phyloP scores from a whole-genome alignment of 192 early-diverging fungal species.

The Irineochytrium annulatum region DNA sequence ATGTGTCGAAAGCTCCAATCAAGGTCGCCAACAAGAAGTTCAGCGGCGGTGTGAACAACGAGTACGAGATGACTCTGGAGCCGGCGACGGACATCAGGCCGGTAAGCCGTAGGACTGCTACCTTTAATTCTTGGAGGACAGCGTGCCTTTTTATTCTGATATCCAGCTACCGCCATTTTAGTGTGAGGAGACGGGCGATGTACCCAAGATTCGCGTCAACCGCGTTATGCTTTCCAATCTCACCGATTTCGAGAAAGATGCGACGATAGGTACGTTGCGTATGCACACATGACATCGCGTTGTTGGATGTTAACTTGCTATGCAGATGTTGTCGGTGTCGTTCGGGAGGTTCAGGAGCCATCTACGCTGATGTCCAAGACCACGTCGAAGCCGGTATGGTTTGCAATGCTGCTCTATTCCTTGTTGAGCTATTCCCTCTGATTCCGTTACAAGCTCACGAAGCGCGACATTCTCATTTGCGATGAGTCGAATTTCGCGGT shows the following conservation, averaged over 20 bases:
- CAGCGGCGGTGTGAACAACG: conserved; percentile 70
- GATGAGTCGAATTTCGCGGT: conserved; percentile 71
- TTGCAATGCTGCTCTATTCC: conserved; percentile 8
- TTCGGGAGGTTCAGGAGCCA: conserved; percentile 57
- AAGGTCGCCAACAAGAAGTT: conserved; percentile 77
- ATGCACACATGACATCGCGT: neutral
- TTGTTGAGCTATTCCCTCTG: conserved; percentile 7
- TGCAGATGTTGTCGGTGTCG: conserved; percentile 78
- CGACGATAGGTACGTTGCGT: conserved; percentile 48
- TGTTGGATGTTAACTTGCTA: neutral
- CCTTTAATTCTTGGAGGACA: neutral
- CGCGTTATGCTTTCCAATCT: conserved; percentile 69
- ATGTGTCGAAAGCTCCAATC: conserved; percentile 73
- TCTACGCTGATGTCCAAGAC: conserved; percentile 60
- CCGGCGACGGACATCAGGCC: conserved; percentile 58
- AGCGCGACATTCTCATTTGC: conserved; percentile 78
- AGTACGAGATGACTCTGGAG: conserved; percentile 90
- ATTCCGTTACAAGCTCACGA: conserved; percentile 52
- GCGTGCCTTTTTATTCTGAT: neutral
- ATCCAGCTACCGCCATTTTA: conserved; percentile 16
- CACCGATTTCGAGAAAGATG: conserved; percentile 64
- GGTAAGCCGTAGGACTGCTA: conserved; percentile 31
- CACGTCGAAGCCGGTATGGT: conserved; percentile 53
- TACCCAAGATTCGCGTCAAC: conserved; percentile 59
- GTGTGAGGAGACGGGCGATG: conserved; percentile 47